Evolutionary conservation across 208 protist species (phyloP).

Genomic region (Leishmania aethiopica): DNA sequence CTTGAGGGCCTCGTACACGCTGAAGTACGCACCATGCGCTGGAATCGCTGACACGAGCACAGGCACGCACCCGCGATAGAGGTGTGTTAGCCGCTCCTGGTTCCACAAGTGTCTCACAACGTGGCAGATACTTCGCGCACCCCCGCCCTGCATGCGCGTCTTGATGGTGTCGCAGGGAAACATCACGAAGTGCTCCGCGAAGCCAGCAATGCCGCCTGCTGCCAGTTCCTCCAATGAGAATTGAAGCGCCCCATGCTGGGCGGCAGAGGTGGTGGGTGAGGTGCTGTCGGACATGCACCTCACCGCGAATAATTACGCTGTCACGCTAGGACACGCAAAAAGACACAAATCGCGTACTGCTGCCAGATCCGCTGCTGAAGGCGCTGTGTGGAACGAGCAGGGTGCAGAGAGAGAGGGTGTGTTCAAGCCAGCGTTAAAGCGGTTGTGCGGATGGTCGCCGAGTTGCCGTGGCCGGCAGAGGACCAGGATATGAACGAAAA

Average conservation of each 20-base stretch:
- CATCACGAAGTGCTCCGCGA: conserved; percentile 93
- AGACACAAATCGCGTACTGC: not conserved
- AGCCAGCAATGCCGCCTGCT: conserved; percentile 84
- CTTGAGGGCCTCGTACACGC: conserved; percentile 91
- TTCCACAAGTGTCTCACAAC: conserved; percentile 41
- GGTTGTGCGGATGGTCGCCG: not conserved
- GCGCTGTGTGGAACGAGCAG: not conserved
- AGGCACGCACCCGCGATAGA: conserved; percentile 86
- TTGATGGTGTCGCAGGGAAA: conserved; percentile 96
- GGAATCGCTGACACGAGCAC: conserved; percentile 89
- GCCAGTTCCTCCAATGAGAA: conserved; percentile 59
- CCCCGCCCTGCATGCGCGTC: conserved; percentile 81
- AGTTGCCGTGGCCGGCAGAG: not conserved
- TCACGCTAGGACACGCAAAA: not conserved
- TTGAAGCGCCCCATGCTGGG: conserved; percentile 32
- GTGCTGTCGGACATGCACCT: conserved; percentile 21
- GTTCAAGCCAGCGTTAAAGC: not conserved
- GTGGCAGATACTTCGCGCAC: conserved; percentile 28
- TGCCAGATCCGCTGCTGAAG: not conserved
- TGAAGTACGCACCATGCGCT: conserved; percentile 93
- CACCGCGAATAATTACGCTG: conserved; percentile 6
- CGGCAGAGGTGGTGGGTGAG: conserved; percentile 8
- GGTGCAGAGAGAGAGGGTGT: not conserved
- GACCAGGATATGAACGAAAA: too few relatives aligned
- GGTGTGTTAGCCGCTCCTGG: conserved; percentile 60